Percentiles rank a stretch among this genome's conserved stretches.
phyloP scores from a whole-genome alignment of 768 basidiomycete species.

The Lentinula raphanica region DNA sequence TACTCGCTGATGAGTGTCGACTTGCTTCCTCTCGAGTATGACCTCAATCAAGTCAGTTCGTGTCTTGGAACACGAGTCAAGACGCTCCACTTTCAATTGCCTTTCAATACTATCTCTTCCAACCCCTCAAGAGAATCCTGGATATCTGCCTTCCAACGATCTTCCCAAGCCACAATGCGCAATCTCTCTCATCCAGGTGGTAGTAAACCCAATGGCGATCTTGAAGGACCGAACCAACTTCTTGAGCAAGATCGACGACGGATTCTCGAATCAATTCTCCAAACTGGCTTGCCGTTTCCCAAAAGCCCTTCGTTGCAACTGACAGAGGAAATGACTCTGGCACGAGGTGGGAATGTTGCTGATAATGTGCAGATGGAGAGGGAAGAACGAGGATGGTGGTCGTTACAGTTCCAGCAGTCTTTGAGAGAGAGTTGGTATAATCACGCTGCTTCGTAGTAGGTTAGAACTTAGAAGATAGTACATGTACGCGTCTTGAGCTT shows the following conservation, averaged over 20 bases:
- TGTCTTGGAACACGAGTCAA: constrained; percentile 27
- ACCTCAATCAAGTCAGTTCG: constrained; percentile 33
- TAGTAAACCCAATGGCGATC: constrained; percentile 12
- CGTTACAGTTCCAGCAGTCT: constrained; percentile 58
- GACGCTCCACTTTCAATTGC: constrained; percentile 28
- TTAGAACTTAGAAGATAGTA: too few species aligned
- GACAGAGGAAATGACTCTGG: constrained; percentile 23
- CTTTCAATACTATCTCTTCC: constrained; percentile 7
- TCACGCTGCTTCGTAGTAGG: background rate
- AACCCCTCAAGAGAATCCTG: constrained; percentile 24
- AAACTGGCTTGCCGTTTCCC: constrained; percentile 52
- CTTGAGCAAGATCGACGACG: constrained; percentile 25
- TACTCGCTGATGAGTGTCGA: constrained; percentile 38
- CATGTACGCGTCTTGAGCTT: too few species aligned
- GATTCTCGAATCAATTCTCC: constrained; percentile 31
- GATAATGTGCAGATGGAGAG: constrained; percentile 32
- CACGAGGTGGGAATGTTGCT: constrained; percentile 17
- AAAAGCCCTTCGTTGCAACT: constrained; percentile 70
- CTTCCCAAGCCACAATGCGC: constrained; percentile 41
- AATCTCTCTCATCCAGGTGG: constrained; percentile 25
- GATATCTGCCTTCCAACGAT: constrained; percentile 50
- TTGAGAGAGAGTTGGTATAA: constrained; percentile 34
- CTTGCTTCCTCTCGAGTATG: constrained; percentile 39
- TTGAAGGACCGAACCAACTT: constrained; percentile 17
- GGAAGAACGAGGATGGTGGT: constrained; percentile 75